These are phyloP conservation scores for Dactylis glomerata DNA, from an alignment of 176 grass and related monocot genomes.

Conservation along the genomic window DNA sequence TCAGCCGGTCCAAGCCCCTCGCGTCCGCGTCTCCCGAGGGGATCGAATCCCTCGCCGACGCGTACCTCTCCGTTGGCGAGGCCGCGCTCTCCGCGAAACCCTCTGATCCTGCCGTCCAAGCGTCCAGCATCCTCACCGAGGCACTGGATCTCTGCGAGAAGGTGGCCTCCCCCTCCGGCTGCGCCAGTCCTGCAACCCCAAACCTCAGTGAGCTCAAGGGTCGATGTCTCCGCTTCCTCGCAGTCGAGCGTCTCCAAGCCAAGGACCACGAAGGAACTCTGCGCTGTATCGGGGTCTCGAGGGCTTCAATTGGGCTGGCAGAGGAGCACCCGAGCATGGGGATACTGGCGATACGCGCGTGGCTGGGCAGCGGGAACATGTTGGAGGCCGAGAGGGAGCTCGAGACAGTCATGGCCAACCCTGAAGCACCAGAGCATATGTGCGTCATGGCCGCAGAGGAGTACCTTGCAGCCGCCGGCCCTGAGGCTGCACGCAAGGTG, in stretches of 20 bases:
- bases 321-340: constrained; percentile 77
- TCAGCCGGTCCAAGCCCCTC: constrained; percentile 75
- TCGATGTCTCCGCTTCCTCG: constrained; percentile 75
- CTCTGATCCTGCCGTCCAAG: constrained; percentile 39
- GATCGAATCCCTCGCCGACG: constrained; percentile 58
- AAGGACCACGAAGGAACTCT: constrained; percentile 78
- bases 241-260: constrained; percentile 59
- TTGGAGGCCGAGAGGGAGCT: constrained; percentile 75
- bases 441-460: constrained; percentile 70
- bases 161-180: constrained; percentile 35
- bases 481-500: constrained; percentile 56
- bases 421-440: constrained; percentile 45
- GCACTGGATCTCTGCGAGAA: constrained; percentile 91
- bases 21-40: constrained; percentile 37
- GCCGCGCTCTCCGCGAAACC: constrained; percentile 46
- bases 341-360: constrained; percentile 61
- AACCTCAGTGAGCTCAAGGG: constrained; percentile 53
- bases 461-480: constrained; percentile 56
- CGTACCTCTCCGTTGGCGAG: constrained; percentile 62
- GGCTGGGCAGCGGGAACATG: constrained; percentile 55
- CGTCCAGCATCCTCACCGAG: constrained; percentile 74
- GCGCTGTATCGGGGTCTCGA: constrained; percentile 52
- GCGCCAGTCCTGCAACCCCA: constrained; percentile 26
- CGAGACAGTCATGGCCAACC: constrained; percentile 58
- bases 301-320: constrained; percentile 24